Evolutionary conservation across 1,139 yeast genomes (phyloP).

Genomic region (Starmera stellimalicola): DNA sequence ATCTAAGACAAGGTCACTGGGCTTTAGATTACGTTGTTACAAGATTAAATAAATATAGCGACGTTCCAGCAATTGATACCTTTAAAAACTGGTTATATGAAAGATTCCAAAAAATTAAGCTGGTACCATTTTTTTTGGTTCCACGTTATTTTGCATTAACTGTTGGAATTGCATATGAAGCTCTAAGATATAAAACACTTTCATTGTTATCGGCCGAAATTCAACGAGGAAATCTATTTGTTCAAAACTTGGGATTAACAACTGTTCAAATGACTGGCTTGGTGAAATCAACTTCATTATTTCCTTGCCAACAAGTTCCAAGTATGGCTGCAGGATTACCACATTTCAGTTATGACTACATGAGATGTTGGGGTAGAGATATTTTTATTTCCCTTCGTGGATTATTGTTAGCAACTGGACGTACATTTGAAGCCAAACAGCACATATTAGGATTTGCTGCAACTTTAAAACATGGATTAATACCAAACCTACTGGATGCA

Average conservation of each 20-base stretch:
- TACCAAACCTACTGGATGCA: slow-evolving; percentile 87
- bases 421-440: slow-evolving; percentile 67
- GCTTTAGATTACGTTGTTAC: slow-evolving; percentile 69
- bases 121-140: slow-evolving; percentile 67
- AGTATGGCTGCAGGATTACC: slow-evolving; percentile 95
- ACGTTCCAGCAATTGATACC: slow-evolving; percentile 35
- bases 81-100: slow-evolving; percentile 62
- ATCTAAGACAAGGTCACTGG: slow-evolving; percentile 81
- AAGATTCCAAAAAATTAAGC: slow-evolving; percentile 55
- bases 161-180: slow-evolving; percentile 74
- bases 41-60: slow-evolving; percentile 50
- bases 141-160: slow-evolving; percentile 84
- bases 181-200: slow-evolving; percentile 62
- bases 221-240: slow-evolving; percentile 57
- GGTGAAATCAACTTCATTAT: slow-evolving; percentile 66
- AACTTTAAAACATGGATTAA: slow-evolving; percentile 88
- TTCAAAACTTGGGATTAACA: slow-evolving; percentile 71
- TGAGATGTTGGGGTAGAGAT: slow-evolving; percentile 99
- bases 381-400: slow-evolving; percentile 86
- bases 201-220: slow-evolving; percentile 44
- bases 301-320: slow-evolving; percentile 54
- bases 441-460: slow-evolving; percentile 86
- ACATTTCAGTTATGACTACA: slow-evolving; percentile 79
- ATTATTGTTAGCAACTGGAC: slow-evolving; percentile 62
- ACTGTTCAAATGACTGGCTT: slow-evolving; percentile 82